Base-by-base conservation (phyloP, 805 yeast genomes). In the Priceomyces medius region DNA sequence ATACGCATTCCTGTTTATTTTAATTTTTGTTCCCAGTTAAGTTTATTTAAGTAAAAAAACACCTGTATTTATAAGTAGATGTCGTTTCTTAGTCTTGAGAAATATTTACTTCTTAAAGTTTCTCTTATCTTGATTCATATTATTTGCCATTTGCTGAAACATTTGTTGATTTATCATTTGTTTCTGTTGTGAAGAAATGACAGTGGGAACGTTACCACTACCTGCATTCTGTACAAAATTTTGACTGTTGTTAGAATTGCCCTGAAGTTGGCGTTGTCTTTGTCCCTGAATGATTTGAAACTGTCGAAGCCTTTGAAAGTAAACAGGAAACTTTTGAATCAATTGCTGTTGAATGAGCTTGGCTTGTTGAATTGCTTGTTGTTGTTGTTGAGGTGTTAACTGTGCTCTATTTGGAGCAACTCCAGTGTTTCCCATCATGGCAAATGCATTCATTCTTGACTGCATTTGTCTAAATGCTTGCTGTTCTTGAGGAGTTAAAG, bases 341-440 rank as follows among this genome's bases (percentile, higher is more conserved):
- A 67, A 50, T 34, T 64, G 68, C 32, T 64, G 70, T 46, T 67
- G 73, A 14, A 64, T 45, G 8, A 52, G 42, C 41, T 68, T 66
- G 12, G 73, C 71, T 47, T 70, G 74, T 41, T 65, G 71, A 12
- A 66, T 46, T 1, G 76, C 74, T 41, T 67, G 73, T 41, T 67
- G 74, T 37, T 69, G 72, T 43, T 70, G 76, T 36, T 66, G 71
- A 3, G 71, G 70, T 3, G 68, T 66, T 35, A 70, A 59, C 31
- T 61, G 61, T 19, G 65, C 58, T 19, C 73, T 56, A 42, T 64
- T 69, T n/a, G 76, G 76, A 2, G 74, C 68, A 12, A 63, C 49
- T 1, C 76, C 76, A 9, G 67, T 54, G 41, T 66, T 64, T 4
- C 74, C 71, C 73, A 70, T 69, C 41, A 58, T 57, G 2, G 66